Evolutionary conservation across 805 yeast species (phyloP).

Genomic region (Starmerella gropengiesseri): DNA sequence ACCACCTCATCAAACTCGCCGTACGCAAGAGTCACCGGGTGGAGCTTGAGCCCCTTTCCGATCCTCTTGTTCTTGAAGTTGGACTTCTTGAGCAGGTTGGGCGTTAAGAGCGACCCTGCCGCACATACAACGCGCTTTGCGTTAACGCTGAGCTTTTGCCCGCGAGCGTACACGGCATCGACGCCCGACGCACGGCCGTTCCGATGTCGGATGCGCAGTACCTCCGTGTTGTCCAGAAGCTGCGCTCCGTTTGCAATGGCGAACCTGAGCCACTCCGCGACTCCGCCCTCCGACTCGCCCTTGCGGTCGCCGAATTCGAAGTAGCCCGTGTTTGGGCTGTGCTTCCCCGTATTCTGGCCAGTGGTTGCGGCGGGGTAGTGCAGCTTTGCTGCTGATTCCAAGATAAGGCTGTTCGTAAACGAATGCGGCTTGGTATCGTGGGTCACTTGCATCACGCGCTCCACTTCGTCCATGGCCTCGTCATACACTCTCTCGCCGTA

Average conservation of each 20-base stretch:
- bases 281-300: constrained; percentile 41
- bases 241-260: constrained; percentile 39
- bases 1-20: constrained; percentile 37
- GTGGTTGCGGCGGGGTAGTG: constrained; percentile 36
- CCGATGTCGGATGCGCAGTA: constrained; percentile 32
- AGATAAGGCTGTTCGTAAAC: constrained; percentile 34
- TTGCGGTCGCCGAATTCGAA: constrained; percentile 41
- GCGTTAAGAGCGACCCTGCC: constrained; percentile 43
- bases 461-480: constrained; percentile 37
- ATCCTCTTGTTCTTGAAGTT: constrained; percentile 42
- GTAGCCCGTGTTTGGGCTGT: constrained; percentile 38
- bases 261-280: constrained; percentile 40
- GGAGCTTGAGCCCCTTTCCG: constrained; percentile 42
- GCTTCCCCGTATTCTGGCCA: constrained; percentile 39
- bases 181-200: constrained; percentile 39
- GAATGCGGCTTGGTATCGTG: constrained; percentile 35
- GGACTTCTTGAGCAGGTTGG: constrained; percentile 38
- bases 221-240: constrained; percentile 39
- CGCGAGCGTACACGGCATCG: constrained; percentile 30
- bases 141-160: constrained; percentile 26
- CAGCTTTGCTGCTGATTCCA: constrained; percentile 37
- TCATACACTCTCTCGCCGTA: constrained; percentile 37
- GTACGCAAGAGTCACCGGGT: constrained; percentile 36
- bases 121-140: constrained; percentile 38
- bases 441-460: constrained; percentile 40